Conservation (phyloP, 2,329 filamentous ascomycete species). For the Penicillium sp. region DNA sequence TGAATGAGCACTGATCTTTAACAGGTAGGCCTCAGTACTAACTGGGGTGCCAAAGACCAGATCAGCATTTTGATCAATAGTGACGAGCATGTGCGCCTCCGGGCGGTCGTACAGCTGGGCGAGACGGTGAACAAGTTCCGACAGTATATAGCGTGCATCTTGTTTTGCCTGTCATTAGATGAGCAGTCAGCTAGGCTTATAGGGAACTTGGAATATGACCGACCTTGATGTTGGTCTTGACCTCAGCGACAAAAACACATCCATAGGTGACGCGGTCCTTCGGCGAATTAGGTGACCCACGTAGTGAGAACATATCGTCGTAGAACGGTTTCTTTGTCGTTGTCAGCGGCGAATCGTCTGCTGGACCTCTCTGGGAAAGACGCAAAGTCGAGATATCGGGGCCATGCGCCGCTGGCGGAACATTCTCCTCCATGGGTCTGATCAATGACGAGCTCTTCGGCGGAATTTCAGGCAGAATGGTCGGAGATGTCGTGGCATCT, state of each 20-base stretch:
- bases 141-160: slow-evolving; percentile 71
- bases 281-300: slow-evolving; percentile 36
- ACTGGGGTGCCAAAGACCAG: slow-evolving; percentile 72
- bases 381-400: slow-evolving; percentile 16
- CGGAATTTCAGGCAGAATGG: slow-evolving; percentile 17
- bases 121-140: slow-evolving; percentile 67
- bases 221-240: slow-evolving; percentile 63
- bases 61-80: slow-evolving; percentile 69
- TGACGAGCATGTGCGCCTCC: slow-evolving; percentile 68
- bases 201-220: slow-evolving; percentile 24
- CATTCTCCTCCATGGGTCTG: slow-evolving; percentile 27
- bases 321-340: slow-evolving; percentile 41
- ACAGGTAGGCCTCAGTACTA: slow-evolving; percentile 68
- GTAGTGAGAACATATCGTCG: slow-evolving; percentile 38
- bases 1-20: slow-evolving; percentile 69
- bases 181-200: slow-evolving; percentile 12
- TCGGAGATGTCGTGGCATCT: slow-evolving; percentile 20
- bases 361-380: slow-evolving; percentile 12
- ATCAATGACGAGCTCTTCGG: slow-evolving; percentile 25
- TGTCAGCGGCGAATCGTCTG: slow-evolving; percentile 15
- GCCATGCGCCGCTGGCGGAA: slow-evolving; percentile 6
- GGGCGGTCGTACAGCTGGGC: slow-evolving; percentile 72
- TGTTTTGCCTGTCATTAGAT: slow-evolving; percentile 54
- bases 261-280: slow-evolving; percentile 52
- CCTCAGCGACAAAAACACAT: slow-evolving; percentile 59